Percentiles rank a stretch among this genome's conserved stretches.
These are phyloP conservation scores for Penicillium simplicissimum DNA, from an alignment of 495 filamentous ascomycete genomes.

Conservation along the genomic window DNA sequence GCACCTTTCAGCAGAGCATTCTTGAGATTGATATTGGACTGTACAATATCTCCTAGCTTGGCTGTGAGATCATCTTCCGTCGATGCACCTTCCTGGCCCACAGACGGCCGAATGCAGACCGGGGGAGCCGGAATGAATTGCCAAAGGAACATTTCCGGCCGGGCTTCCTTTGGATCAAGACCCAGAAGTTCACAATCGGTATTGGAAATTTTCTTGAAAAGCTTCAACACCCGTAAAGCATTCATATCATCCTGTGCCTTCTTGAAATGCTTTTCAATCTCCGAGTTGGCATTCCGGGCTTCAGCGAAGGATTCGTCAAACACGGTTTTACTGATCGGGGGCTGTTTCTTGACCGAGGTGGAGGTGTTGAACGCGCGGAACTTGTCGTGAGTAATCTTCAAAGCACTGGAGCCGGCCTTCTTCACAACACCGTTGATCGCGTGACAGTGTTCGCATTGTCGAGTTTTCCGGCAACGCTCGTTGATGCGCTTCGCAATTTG, in stretches of 20 bases:
- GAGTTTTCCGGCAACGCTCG: constrained; percentile 82
- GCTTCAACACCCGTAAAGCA: constrained; percentile 80
- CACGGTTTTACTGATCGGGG: constrained; percentile 72
- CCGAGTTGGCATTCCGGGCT: constrained; percentile 68
- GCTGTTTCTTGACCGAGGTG: constrained; percentile 76
- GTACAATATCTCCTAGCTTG: constrained; percentile 90
- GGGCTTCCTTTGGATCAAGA: constrained; percentile 79
- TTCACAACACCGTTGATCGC: constrained; percentile 85
- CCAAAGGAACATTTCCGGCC: constrained; percentile 98
- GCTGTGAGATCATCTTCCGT: constrained; percentile 97
- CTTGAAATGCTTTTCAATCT: constrained; percentile 86
- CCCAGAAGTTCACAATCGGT: constrained; percentile 89
- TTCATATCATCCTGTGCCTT: constrained; percentile 95
- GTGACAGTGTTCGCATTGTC: constrained; percentile 72
- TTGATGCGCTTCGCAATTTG: constrained; percentile 84
- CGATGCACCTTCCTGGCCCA: constrained; percentile 84
- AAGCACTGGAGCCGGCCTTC: constrained; percentile 70
- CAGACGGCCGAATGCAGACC: constrained; percentile 89
- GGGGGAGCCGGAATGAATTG: constrained; percentile 93
- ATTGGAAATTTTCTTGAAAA: constrained; percentile 84
- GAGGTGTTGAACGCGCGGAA: constrained; percentile 85
- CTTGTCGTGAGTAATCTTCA: constrained; percentile 94
- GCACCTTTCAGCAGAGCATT: constrained; percentile 78
- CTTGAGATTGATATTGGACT: constrained; percentile 80
- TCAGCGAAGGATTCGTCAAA: constrained; percentile 84